Evolutionary conservation across 208 protist species (phyloP).

Genomic region (Leptomonas pyrrhocoris): DNA sequence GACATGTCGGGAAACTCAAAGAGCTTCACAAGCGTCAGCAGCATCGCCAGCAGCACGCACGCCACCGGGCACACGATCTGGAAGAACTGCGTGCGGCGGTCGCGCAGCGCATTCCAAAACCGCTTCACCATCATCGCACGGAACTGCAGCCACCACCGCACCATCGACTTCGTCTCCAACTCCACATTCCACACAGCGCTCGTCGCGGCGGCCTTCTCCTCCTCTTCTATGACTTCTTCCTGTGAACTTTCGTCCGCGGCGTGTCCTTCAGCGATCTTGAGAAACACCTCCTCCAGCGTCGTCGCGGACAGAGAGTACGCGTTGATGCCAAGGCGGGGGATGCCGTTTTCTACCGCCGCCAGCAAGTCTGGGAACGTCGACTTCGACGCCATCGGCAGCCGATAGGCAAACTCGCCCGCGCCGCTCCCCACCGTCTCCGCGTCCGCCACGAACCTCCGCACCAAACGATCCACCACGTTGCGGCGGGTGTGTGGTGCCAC

Average conservation of each 20-base stretch:
- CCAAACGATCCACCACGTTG: constrained; percentile 9
- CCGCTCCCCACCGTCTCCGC: constrained; percentile 36
- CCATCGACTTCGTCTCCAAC: constrained; percentile 15
- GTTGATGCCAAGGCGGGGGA: constrained; percentile 38
- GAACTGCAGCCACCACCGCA: constrained; percentile 37
- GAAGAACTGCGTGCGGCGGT: constrained; percentile 72
- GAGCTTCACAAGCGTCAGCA: constrained; percentile 64
- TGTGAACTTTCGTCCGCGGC: neutral
- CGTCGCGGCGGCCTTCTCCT: constrained; percentile 22
- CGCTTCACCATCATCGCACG: constrained; percentile 70
- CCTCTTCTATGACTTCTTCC: constrained; percentile 27
- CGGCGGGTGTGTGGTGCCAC: constrained; percentile 36
- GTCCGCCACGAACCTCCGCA: constrained; percentile 27
- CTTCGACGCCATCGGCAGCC: constrained; percentile 51
- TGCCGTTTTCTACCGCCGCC: constrained; percentile 38
- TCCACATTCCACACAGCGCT: constrained; percentile 47
- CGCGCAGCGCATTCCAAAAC: constrained; percentile 51
- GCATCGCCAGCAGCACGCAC: constrained; percentile 71
- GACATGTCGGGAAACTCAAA: constrained; percentile 29
- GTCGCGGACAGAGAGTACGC: constrained; percentile 62
- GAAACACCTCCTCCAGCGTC: constrained; percentile 82
- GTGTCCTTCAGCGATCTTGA: constrained; percentile 51
- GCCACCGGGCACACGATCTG: constrained; percentile 75
- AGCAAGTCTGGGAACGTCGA: constrained; percentile 50
- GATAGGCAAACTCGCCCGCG: constrained; percentile 45